Percentiles rank a stretch among this genome's conserved stretches.
These are phyloP conservation scores for Fusarium beomiforme DNA, from an alignment of 2,329 filamentous ascomycete species.

Conservation along the genomic window DNA sequence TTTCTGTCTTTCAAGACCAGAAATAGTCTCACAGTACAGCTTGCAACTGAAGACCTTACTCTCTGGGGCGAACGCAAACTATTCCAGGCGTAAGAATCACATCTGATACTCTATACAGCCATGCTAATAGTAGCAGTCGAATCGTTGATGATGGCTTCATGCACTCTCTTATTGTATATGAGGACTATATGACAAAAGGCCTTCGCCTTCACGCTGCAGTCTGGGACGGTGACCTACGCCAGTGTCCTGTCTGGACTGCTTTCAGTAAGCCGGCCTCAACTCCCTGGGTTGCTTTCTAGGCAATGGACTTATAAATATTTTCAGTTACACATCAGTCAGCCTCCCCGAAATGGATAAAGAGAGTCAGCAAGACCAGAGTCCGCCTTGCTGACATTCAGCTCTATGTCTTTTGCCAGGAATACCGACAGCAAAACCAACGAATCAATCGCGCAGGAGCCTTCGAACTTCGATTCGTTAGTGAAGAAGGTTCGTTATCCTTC, in stretches of 20 bases:
- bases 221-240: conserved; percentile 62
- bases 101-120: not conserved
- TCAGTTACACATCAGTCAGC: conserved; percentile 63
- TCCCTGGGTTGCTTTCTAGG: not conserved
- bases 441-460: conserved; percentile 59
- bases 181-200: conserved; percentile 59
- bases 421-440: conserved; percentile 63
- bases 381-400: conserved; percentile 65
- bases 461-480: conserved; percentile 60
- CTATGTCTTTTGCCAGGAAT: conserved; percentile 68
- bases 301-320: not conserved
- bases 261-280: conserved; percentile 58
- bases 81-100: conserved; percentile 64
- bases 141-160: conserved; percentile 66
- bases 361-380: conserved; percentile 57
- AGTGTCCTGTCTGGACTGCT: conserved; percentile 71
- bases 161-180: conserved; percentile 64
- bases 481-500: conserved; percentile 48
- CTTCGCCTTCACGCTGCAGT: conserved; percentile 66
- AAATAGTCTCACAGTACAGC: conserved; percentile 55
- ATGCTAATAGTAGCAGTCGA: conserved; percentile 52
- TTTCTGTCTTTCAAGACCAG: conserved; percentile 67
- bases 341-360: conserved; percentile 62
- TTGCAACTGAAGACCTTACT: conserved; percentile 58
- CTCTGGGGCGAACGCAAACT: conserved; percentile 60